These are phyloP conservation scores for Cystobasidium tubakii DNA, from an alignment of 768 basidiomycete genomes.

Conservation along the genomic window DNA sequence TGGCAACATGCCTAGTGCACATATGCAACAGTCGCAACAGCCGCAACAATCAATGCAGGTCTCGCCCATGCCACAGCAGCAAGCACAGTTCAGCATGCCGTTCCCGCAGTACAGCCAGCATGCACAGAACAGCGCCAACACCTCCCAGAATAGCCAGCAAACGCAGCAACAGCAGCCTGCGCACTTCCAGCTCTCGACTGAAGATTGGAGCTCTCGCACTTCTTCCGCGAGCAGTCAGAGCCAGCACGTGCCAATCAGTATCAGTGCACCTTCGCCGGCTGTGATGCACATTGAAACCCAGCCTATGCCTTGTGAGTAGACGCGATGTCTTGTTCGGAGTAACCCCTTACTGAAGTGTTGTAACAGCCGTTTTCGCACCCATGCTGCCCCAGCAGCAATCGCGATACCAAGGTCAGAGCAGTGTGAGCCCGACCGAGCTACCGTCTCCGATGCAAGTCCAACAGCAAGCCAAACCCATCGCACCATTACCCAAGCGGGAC, in stretches of 20 bases:
- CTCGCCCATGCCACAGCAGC: not conserved
- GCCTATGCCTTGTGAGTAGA: not conserved
- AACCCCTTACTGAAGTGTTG: too few species aligned
- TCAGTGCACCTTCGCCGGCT: not conserved
- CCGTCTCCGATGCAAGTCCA: not conserved
- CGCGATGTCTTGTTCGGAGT: too few species aligned
- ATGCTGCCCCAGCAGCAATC: conserved; percentile 6
- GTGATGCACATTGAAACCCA: not conserved
- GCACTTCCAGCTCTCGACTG: not conserved
- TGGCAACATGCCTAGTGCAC: not conserved
- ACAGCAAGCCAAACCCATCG: not conserved
- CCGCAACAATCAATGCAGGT: not conserved
- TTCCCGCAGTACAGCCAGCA: conserved; percentile 9
- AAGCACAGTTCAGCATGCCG: not conserved
- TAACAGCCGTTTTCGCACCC: conserved; percentile 19
- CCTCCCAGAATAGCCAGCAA: not conserved
- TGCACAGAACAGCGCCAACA: not conserved
- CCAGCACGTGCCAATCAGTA: not conserved
- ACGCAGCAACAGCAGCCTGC: conserved; percentile 16
- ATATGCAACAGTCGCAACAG: not conserved
- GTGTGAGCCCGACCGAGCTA: not conserved
- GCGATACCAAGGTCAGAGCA: not conserved
- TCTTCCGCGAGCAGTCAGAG: not conserved
- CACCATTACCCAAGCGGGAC: not conserved
- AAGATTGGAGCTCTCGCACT: not conserved